Percentiles rank a stretch among this genome's conserved stretches.
phyloP scores from a whole-genome alignment of 2,329 filamentous ascomycete genomes.

The Epicoccum nigrum region DNA sequence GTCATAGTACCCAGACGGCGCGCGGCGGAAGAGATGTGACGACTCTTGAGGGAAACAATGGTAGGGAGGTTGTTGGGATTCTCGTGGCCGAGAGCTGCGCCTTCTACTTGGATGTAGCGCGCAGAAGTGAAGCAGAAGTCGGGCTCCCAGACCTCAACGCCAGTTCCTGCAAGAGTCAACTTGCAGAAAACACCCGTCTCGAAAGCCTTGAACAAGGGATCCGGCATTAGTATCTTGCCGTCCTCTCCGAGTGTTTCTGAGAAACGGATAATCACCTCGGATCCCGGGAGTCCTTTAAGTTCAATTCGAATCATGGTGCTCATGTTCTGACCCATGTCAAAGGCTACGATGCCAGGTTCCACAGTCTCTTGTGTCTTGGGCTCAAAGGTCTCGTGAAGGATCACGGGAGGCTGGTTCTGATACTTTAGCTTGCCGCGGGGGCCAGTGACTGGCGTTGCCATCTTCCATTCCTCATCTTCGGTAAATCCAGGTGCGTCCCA shows the following conservation, averaged over 20 bases:
- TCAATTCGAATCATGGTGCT: constrained; percentile 41
- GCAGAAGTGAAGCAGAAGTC: constrained; percentile 54
- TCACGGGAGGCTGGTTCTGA: constrained; percentile 50
- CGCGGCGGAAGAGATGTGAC: constrained; percentile 51
- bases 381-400: constrained; percentile 46
- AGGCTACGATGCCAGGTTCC: constrained; percentile 33
- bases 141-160: constrained; percentile 46
- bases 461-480: constrained; percentile 40
- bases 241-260: constrained; percentile 40
- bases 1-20: constrained; percentile 46
- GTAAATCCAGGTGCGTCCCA: constrained; percentile 42
- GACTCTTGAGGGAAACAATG: constrained; percentile 44
- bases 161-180: constrained; percentile 42
- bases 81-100: constrained; percentile 36
- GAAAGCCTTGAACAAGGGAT: constrained; percentile 49
- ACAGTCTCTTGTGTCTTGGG: constrained; percentile 30
- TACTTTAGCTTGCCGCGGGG: constrained; percentile 50
- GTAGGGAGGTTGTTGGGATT: constrained; percentile 33
- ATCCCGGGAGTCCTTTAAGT: constrained; percentile 34
- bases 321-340: constrained; percentile 44
- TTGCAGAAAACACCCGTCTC: constrained; percentile 50
- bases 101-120: constrained; percentile 52
- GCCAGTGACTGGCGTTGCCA: constrained; percentile 49
- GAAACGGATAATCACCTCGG: constrained; percentile 40
- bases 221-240: constrained; percentile 50